Conservation (phyloP, 2,329 filamentous ascomycete species). For the Fusarium azukiicola region DNA sequence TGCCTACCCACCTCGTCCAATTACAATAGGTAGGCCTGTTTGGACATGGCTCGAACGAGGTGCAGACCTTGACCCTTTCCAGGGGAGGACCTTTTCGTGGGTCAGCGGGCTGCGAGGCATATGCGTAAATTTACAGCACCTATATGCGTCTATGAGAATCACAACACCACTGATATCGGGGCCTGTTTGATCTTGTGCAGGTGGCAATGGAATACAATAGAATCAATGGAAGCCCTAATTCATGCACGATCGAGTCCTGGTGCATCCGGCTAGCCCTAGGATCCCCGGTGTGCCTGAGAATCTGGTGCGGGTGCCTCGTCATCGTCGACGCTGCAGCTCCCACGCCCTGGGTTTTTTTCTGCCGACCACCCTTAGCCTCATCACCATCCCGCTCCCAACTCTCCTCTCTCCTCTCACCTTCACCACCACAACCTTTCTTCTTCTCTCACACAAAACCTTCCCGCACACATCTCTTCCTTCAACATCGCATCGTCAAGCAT, state of each 20-base stretch:
- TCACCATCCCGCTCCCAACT: constrained; percentile 12
- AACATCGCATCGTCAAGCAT: constrained; percentile 2
- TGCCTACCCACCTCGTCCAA: not conserved
- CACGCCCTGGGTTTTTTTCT: not conserved
- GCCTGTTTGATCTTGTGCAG: not conserved
- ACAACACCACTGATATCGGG: not conserved
- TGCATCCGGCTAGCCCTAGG: not conserved
- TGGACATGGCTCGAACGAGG: not conserved
- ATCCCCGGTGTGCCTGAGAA: not conserved
- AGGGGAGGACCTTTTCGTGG: not conserved
- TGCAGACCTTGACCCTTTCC: not conserved
- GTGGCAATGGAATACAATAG: not conserved
- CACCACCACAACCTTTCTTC: not conserved
- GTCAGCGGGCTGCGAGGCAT: constrained; percentile 7
- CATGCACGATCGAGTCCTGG: not conserved
- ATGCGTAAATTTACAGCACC: not conserved
- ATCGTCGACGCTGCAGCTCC: constrained; percentile 5
- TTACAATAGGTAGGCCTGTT: not conserved
- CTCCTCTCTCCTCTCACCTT: not conserved
- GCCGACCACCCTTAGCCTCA: not conserved
- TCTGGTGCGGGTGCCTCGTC: not conserved
- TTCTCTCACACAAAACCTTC: not conserved
- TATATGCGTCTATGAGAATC: not conserved
- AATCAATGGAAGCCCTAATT: too few relatives aligned
- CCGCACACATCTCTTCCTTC: not conserved